Base-by-base conservation (phyloP, 164 flowering plant species). In the Vitis riparia region DNA sequence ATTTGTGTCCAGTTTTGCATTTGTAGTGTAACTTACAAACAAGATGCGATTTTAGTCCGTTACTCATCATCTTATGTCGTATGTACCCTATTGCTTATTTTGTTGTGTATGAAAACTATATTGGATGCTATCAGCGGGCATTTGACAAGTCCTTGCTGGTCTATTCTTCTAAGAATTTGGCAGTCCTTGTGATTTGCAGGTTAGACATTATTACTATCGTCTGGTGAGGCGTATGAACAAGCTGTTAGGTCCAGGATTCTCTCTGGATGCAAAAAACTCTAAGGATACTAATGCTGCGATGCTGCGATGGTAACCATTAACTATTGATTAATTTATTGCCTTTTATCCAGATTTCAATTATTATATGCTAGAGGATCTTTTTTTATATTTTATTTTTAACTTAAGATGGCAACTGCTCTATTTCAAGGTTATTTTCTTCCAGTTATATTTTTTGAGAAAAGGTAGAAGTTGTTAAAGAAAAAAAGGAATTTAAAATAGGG, bases 211-310 rank as follows among this genome's bases (percentile, higher is more conserved):
- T 78, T 96, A 96, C 59, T 96, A 96, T 77, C 97, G 99, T 57
- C 97, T 96, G 57, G 87, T 93, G 51, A 85, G 97, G 75, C 91
- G 99, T 10, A 93, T 96, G 98, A 96, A 96, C 87, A 93, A 96
- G 80, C 85, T 96, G 72, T 72, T 96, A 80, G 98, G 94, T 68
- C 99, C 99, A 69, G 89, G 75, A 68, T 79, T 96, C 66, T 81
- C 80, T 75, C 81, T 96, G 37, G 98, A 93, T 86, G 90, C 99
- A n/a, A 96, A 88, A 75, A 93, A 96, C 76, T 89, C 97, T 14
- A 96, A 93, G 73, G 99, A 93, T 71, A 93, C 99, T 55, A 96
- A 87, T 87, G 91, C 98, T 79, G 98, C 99, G 64, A 93, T 96
- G 99, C 94, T 96, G 71, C 85, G 99, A 71, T 96, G 99, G 99